Evolutionary conservation across 495 filamentous ascomycete genomes (phyloP), one percentile per base, ranked within the genome.

Genomic region (Friedmanniomyces simplex): DNA sequence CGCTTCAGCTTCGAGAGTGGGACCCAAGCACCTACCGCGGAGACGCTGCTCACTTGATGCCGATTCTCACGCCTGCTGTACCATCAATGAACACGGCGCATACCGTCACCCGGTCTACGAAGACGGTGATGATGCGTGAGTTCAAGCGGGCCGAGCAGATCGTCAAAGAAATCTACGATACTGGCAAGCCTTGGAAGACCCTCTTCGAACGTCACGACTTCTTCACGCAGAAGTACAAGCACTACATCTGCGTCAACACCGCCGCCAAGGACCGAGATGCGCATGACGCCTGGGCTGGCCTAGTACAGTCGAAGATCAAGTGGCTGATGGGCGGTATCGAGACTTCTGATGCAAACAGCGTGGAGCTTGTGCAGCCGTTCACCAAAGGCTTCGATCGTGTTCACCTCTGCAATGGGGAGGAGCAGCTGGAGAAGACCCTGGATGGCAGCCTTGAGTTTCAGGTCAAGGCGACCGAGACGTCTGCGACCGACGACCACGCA

Each of bases 21-120:
- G 97, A 98, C 63, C 94, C 93, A 45, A 84, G 84, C 79, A 88
- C 91, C 37, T 94, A 95, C 65, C 79, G 81, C 58, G 79, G 79
- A 48, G 93, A 97, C 67, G 77, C 80, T 37, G 84, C 79, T 59
- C 91, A 96, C 69, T 71, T 93, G 16, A 98, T 98, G 93, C 93
- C 93, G 48, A 88, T 98, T 64, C 96, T 98, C 66, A 98, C 73
- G 5, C 93, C 93, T 1, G 88, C 94, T 12, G 1, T 96, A 95
- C 71, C 93, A 90, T 14, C 90, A 87, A 46, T 95, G 89, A 96
- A 91, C 66, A 84, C 94, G 2, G 96, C 91, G 0, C 91, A 96
- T 74, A 97, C 96, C 66, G 81, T 98, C 50, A 87, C 86, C 4
- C 73, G 79, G 63, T 96, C 90, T 0, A 94, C 91, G 0, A 91